These are phyloP conservation scores for Russula sp. DNA, from an alignment of 768 basidiomycete species.

Conservation along the genomic window DNA sequence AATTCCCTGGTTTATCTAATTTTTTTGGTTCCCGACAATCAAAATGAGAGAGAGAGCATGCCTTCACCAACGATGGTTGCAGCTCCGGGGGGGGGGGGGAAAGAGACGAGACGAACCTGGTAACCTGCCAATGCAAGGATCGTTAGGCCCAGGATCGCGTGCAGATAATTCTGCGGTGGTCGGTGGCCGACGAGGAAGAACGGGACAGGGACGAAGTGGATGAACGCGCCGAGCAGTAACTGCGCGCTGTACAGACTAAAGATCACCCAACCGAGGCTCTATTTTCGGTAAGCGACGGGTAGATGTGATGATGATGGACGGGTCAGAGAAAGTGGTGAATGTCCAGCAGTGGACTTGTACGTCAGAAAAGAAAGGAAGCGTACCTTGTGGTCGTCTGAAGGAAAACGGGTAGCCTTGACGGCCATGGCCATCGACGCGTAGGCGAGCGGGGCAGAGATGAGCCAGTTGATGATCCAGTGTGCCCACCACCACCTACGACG, in stretches of 20 bases:
- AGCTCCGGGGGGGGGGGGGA: conserved; percentile 11
- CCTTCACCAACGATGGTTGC: not conserved
- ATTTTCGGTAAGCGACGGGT: conserved; percentile 24
- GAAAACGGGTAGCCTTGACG: not conserved
- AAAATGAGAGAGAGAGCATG: no score
- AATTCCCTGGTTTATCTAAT: conserved; percentile 7
- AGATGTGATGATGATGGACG: not conserved
- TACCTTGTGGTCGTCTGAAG: conserved; percentile 36
- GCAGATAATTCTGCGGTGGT: conserved; percentile 36
- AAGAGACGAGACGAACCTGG: conserved; percentile 30
- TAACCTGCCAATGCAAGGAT: conserved; percentile 49
- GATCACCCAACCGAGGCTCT: conserved; percentile 46
- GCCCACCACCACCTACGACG: conserved; percentile 9
- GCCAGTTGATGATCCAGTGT: conserved; percentile 3
- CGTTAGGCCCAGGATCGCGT: conserved; percentile 42
- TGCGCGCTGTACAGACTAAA: conserved; percentile 49
- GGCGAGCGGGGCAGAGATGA: conserved; percentile 46
- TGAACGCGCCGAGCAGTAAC: conserved; percentile 39
- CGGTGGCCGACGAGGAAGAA: conserved; percentile 29
- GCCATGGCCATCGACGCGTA: conserved; percentile 43
- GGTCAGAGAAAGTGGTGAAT: not conserved
- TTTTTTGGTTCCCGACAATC: not conserved
- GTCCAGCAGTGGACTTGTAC: no score
- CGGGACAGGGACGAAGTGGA: conserved; percentile 45
- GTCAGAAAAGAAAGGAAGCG: no score